These are phyloP conservation scores for Phaeosphaeriaceae sp. DNA, from an alignment of 2,329 filamentous ascomycete genomes.

Conservation along the genomic window DNA sequence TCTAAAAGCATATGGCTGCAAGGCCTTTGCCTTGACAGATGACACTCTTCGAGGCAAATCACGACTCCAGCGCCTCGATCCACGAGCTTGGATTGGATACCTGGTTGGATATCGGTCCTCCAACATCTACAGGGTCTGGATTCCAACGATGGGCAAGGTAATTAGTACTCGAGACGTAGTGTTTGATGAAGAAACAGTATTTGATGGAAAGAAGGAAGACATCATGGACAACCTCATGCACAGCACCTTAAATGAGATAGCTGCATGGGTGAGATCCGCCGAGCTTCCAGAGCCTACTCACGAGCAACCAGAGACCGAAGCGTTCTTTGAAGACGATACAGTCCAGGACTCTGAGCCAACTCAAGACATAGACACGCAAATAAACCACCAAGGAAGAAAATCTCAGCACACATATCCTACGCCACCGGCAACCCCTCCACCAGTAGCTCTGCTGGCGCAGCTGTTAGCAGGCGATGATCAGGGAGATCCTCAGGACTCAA, in stretches of 20 bases:
- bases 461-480: not conserved
- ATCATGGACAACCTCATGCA: constrained; percentile 9
- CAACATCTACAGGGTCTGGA: constrained; percentile 8
- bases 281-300: not conserved
- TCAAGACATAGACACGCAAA: no score
- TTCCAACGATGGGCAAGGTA: constrained; percentile 3
- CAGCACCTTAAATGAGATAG: constrained; percentile 8
- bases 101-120: constrained; percentile 9
- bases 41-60: constrained; percentile 4
- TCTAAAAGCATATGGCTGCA: constrained; percentile 13
- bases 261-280: constrained; percentile 1
- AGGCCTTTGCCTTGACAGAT: constrained; percentile 10
- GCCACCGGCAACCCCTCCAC: no score
- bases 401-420: no score
- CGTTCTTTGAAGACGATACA: not conserved
- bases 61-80: constrained; percentile 9
- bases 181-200: constrained; percentile 8
- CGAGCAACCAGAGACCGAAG: not conserved
- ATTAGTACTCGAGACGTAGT: constrained; percentile 8
- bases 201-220: constrained; percentile 2
- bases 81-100: constrained; percentile 9
- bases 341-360: not conserved
- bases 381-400: no score
- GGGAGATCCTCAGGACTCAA: no score
- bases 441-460: not conserved